Conservation (phyloP, 2,329 filamentous ascomycete genomes). For the Aureobasidium sp. region DNA sequence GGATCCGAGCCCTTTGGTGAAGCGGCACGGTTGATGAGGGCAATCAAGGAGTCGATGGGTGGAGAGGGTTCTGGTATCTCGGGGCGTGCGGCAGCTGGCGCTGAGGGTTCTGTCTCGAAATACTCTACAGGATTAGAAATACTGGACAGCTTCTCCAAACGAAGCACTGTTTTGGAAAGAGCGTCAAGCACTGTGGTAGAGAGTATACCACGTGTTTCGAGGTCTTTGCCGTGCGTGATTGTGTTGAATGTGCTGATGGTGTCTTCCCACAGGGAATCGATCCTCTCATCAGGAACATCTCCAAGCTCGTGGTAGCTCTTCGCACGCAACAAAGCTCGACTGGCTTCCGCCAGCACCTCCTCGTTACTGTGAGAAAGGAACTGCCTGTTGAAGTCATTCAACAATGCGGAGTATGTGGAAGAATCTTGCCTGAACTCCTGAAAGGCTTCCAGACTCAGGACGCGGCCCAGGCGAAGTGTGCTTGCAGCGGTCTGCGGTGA, state of each 20-base stretch:
- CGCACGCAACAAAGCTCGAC: slow-evolving; percentile 74
- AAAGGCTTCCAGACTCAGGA: slow-evolving; percentile 80
- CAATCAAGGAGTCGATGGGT: slow-evolving; percentile 62
- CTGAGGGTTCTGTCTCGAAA: slow-evolving; percentile 51
- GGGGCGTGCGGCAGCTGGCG: slow-evolving; percentile 25
- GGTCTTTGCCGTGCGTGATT: slow-evolving; percentile 59
- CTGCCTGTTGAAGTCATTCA: slow-evolving; percentile 90
- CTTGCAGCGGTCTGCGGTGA: slow-evolving; percentile 76
- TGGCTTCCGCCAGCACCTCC: slow-evolving; percentile 75
- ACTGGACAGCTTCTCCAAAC: slow-evolving; percentile 72
- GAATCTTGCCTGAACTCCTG: slow-evolving; percentile 83
- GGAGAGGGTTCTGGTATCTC: slow-evolving; percentile 22
- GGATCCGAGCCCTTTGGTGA: slow-evolving; percentile 42
- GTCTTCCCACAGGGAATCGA: slow-evolving; percentile 81
- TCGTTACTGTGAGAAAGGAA: slow-evolving; percentile 89
- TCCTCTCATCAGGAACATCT: slow-evolving; percentile 73
- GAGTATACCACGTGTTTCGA: slow-evolving; percentile 65
- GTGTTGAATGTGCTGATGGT: slow-evolving; percentile 65
- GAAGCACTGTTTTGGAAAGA: slow-evolving; percentile 65
- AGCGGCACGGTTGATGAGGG: slow-evolving; percentile 65
- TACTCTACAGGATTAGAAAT: slow-evolving; percentile 71
- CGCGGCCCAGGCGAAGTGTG: slow-evolving; percentile 77
- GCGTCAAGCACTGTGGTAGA: slow-evolving; percentile 58
- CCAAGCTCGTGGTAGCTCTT: slow-evolving; percentile 81
- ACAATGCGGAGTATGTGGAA: slow-evolving; percentile 66